Evolutionary conservation across 192 early-diverging fungal genomes (phyloP).

Genomic region (Podila minutissima): DNA sequence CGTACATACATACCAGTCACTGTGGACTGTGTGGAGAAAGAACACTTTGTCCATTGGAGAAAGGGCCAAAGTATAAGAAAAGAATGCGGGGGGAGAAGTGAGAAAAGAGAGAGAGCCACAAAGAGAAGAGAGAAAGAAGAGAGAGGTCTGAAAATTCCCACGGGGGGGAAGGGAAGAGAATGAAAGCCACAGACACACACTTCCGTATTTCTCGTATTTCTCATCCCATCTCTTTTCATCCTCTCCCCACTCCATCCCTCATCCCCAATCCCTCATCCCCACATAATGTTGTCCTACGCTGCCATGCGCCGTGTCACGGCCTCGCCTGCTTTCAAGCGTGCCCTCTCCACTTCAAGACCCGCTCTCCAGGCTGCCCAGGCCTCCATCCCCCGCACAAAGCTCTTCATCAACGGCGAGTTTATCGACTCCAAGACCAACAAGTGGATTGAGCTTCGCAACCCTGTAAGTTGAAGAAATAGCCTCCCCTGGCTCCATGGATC

Average conservation of each 20-base stretch:
- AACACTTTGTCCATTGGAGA: neutral
- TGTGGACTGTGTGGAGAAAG: neutral
- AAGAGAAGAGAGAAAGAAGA: neutral
- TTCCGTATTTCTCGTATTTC: neutral
- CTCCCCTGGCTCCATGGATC: neutral
- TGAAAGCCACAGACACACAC: constrained; percentile 9
- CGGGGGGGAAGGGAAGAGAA: neutral
- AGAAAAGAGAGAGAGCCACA: neutral
- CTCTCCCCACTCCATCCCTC: neutral
- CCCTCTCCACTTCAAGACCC: constrained; percentile 40
- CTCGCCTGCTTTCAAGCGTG: constrained; percentile 45
- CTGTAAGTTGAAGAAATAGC: constrained; percentile 61
- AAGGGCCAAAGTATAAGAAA: neutral
- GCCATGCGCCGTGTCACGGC: constrained; percentile 49
- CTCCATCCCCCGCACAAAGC: constrained; percentile 51
- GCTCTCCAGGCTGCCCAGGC: constrained; percentile 34
- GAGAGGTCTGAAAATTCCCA: no score
- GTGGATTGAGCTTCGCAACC: constrained; percentile 92
- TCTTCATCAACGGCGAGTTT: constrained; percentile 94
- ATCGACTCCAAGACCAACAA: constrained; percentile 84
- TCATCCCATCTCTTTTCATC: neutral
- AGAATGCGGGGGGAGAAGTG: neutral
- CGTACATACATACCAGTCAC: neutral
- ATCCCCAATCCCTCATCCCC: neutral
- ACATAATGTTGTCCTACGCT: constrained; percentile 37